Base-by-base conservation (phyloP, 2,329 filamentous ascomycete species). In the Teratosphaeria zuluensis region DNA sequence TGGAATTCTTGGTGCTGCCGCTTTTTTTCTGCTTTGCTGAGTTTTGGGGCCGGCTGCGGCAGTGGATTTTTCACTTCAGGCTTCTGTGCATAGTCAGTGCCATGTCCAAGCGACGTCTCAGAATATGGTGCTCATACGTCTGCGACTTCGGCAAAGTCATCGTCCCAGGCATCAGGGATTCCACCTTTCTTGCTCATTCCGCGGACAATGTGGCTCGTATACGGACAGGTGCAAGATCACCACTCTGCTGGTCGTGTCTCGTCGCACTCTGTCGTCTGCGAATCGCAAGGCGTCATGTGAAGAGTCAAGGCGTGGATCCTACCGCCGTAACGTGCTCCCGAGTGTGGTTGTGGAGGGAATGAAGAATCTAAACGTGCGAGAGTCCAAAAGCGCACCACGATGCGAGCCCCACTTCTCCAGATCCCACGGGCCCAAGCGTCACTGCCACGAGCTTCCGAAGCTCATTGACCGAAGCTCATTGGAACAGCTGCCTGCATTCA, bases 1-100 rank as follows among this genome's bases (percentile, higher is more conserved):
- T 96, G 95, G 56, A 86, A 82, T 72, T 96, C 90, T 31, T 83
- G 84, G 72, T 97, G 92, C 70, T 87, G 83, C 12, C 88, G 89
- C 62, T 88, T 80, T 51, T 87, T 85, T 74, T 96, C 88, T 3
- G 89, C 84, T 69, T 88, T 91, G 64, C 84, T 85, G 60, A 90
- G 72, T 65, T 82, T 84, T 7, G 65, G 60, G 51, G 73, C 73
- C 53, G 72, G 72, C 65, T 75, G 74, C 19, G 73, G 68, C 38
- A 71, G 28, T 53, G 54, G 33, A 12, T 55, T 55, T 46, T 62
- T 57, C 28, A 72, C 68, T n/a, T 73, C 65, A 56, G 75, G 75
- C 62, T 74, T 72, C 65, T 75, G 63, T 64, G 63, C 16, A 64
- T 42, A 8, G 21, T 53, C 56, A 56, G 59, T 42, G 31, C 12